These are phyloP conservation scores for Acanthamoeba royreba DNA, from an alignment of 208 protist genomes.

Conservation along the genomic window DNA sequence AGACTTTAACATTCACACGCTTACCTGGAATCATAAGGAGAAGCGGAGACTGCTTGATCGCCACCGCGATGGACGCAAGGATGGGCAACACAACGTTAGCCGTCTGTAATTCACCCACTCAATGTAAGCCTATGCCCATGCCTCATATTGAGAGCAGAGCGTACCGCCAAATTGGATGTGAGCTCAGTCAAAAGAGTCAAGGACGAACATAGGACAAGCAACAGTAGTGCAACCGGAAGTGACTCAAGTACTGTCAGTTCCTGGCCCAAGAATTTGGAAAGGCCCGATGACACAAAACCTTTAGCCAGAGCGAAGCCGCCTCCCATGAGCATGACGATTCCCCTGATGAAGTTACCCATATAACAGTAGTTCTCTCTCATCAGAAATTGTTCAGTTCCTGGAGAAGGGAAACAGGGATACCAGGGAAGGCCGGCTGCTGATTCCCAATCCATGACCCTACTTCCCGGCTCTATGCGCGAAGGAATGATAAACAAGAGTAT, in stretches of 20 bases:
- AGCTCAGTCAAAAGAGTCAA: neutral
- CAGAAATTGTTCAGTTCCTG: too few species aligned
- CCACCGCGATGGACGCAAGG: neutral
- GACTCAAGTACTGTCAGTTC: neutral
- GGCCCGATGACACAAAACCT: neutral
- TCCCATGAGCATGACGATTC: neutral
- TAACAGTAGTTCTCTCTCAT: too few species aligned
- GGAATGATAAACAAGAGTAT: neutral
- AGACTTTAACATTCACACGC: too few species aligned
- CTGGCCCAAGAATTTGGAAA: neutral
- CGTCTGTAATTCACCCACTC: too few species aligned
- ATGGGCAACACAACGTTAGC: neutral
- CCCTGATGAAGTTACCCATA: too few species aligned
- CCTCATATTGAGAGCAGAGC: too few species aligned
- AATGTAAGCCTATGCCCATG: too few species aligned
- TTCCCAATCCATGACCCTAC: constrained; percentile 39
- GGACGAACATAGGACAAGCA: neutral
- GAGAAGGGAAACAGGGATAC: neutral
- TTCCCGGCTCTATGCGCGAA: neutral
- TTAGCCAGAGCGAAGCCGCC: neutral
- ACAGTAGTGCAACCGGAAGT: neutral
- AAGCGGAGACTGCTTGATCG: neutral
- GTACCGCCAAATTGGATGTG: neutral
- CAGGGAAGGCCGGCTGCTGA: neutral
- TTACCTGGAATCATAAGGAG: neutral